A percentile compares a stretch with the other conserved stretches of the same genome.
These are phyloP conservation scores for Gastrodia elata DNA, from an alignment of 106 monocot species.

Conservation along the genomic window DNA sequence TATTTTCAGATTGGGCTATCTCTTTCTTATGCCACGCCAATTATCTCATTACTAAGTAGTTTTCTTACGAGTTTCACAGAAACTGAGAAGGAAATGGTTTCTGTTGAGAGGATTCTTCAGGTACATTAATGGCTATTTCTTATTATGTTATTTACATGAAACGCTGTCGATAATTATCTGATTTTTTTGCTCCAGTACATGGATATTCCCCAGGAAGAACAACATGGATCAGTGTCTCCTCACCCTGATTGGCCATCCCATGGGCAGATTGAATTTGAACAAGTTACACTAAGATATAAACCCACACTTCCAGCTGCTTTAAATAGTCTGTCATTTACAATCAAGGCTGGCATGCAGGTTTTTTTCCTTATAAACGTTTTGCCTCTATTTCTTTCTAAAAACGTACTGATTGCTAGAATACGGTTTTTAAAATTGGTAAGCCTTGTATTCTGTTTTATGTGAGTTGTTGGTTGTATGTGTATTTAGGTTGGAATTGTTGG, in stretches of 20 bases:
- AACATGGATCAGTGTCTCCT: constrained; percentile 34
- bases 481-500: constrained; percentile 90
- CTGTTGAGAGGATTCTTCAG: constrained; percentile 89
- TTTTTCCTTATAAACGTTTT: neutral
- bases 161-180: neutral
- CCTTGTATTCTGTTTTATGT: neutral
- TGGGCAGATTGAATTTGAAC: constrained; percentile 79
- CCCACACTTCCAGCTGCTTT: constrained; percentile 63
- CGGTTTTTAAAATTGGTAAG: neutral
- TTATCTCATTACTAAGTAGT: constrained; percentile 74
- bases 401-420: neutral
- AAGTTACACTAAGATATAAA: constrained; percentile 64
- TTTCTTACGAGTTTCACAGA: constrained; percentile 90
- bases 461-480: neutral
- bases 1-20: constrained; percentile 69
- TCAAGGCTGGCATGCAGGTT: constrained; percentile 74
- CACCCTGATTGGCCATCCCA: constrained; percentile 60
- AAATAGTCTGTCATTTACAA: constrained; percentile 66
- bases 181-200: constrained; percentile 50
- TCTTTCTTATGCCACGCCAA: constrained; percentile 82
- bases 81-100: constrained; percentile 98
- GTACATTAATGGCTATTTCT: constrained; percentile 24
- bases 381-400: neutral
- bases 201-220: constrained; percentile 86
- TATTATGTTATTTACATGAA: neutral